Conservation (phyloP, 2,329 filamentous ascomycete genomes). For the Penicillium nordicum region DNA sequence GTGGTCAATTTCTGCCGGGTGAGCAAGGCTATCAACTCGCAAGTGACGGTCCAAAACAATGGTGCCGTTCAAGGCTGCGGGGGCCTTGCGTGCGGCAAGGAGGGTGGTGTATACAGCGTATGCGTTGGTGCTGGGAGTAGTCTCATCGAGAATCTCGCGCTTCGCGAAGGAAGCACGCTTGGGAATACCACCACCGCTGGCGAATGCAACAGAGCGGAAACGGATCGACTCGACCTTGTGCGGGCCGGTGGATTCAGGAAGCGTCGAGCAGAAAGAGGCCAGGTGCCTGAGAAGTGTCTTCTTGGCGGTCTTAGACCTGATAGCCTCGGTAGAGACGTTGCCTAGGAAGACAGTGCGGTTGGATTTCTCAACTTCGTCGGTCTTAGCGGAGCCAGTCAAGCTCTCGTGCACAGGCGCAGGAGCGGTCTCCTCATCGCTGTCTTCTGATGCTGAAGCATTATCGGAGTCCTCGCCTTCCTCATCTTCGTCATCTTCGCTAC, state of each 20-base stretch:
- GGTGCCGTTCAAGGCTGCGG: slow-evolving; percentile 75
- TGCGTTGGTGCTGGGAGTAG: slow-evolving; percentile 88
- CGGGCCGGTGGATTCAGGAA: slow-evolving; percentile 47
- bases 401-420: slow-evolving; percentile 41
- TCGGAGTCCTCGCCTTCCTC: slow-evolving; percentile 54
- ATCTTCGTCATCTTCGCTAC: slow-evolving; percentile 42
- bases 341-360: slow-evolving; percentile 86
- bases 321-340: slow-evolving; percentile 80
- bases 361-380: slow-evolving; percentile 73
- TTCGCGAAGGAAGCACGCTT: slow-evolving; percentile 95
- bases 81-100: slow-evolving; percentile 71
- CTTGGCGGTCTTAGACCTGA: slow-evolving; percentile 76
- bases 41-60: slow-evolving; percentile 82
- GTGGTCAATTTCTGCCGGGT: slow-evolving; percentile 78
- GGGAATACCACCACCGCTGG: slow-evolving; percentile 65
- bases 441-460: slow-evolving; percentile 43
- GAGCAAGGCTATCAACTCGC: slow-evolving; percentile 84
- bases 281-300: slow-evolving; percentile 75
- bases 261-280: slow-evolving; percentile 64
- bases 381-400: slow-evolving; percentile 34
- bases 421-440: slow-evolving; percentile 28
- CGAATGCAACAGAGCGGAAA: slow-evolving; percentile 89
- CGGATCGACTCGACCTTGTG: slow-evolving; percentile 86
- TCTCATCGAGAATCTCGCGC: slow-evolving; percentile 83
- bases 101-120: slow-evolving; percentile 84